Evolutionary conservation across 495 filamentous ascomycete genomes (phyloP).

Genomic region (Aspergillus campestris): DNA sequence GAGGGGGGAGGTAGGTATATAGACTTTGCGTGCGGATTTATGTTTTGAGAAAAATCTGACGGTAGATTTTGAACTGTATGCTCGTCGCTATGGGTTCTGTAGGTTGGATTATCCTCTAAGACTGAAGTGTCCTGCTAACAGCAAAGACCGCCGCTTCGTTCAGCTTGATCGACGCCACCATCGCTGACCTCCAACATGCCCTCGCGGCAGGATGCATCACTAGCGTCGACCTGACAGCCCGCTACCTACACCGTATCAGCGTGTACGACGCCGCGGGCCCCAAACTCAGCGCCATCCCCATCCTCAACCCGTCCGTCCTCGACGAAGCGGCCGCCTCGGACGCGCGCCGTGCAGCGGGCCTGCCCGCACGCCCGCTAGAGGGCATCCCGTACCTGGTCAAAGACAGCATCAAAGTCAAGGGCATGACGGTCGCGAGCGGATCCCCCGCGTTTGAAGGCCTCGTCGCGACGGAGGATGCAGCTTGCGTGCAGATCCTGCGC

Average conservation of each 20-base stretch:
- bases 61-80: no score
- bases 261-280: slow-evolving; percentile 23
- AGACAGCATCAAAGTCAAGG: slow-evolving; percentile 63
- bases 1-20: no score
- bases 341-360: slow-evolving; percentile 19
- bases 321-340: slow-evolving; percentile 27
- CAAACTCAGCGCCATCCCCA: slow-evolving; percentile 26
- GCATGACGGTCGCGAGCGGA: slow-evolving; percentile 49
- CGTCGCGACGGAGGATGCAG: slow-evolving; percentile 55
- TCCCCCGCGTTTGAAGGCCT: slow-evolving; percentile 50
- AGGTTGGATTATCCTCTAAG: not conserved
- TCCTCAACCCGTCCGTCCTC: slow-evolving; percentile 21
- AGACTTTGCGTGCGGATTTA: no score
- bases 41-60: no score
- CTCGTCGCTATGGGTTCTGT: not conserved
- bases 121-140: not conserved
- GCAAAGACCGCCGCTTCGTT: not conserved
- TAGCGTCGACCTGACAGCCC: slow-evolving; percentile 36
- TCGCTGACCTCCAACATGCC: slow-evolving; percentile 9
- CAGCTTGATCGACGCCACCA: slow-evolving; percentile 9
- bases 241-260: slow-evolving; percentile 41
- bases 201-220: slow-evolving; percentile 21
- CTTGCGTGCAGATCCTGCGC: slow-evolving; percentile 43
- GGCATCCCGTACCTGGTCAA: slow-evolving; percentile 68
- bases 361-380: slow-evolving; percentile 44